These are phyloP conservation scores for Pichia pseudocactophila DNA, from an alignment of 805 yeast species.

Conservation along the genomic window DNA sequence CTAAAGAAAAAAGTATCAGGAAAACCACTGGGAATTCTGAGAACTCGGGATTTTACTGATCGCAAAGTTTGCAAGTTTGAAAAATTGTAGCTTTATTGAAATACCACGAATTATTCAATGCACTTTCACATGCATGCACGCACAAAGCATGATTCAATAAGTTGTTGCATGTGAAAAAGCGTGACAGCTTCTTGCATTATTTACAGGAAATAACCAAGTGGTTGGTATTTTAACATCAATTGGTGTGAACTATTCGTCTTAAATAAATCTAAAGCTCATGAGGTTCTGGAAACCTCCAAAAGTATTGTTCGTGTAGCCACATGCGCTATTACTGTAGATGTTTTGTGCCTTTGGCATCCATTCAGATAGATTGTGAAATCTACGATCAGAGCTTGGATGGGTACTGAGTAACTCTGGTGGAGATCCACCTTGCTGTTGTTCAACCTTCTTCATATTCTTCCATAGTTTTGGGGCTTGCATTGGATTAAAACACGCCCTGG, in stretches of 20 bases:
- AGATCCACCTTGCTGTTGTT: slow-evolving; percentile 27
- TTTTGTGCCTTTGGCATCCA: slow-evolving; percentile 59
- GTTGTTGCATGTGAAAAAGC: too few species aligned
- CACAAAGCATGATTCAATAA: too few species aligned
- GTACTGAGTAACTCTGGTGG: slow-evolving; percentile 66
- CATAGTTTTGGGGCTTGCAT: slow-evolving; percentile 67
- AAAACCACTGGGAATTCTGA: too few species aligned
- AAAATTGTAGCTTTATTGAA: too few species aligned
- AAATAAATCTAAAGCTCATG: neutral
- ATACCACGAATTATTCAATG: too few species aligned
- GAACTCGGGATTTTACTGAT: too few species aligned
- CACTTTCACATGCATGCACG: too few species aligned
- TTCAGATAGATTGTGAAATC: slow-evolving; percentile 56
- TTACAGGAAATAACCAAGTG: too few species aligned
- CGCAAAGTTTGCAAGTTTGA: too few species aligned
- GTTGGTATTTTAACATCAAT: too few species aligned
- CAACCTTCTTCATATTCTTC: slow-evolving; percentile 64
- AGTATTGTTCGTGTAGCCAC: slow-evolving; percentile 16
- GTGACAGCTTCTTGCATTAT: too few species aligned
- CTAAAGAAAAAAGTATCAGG: neutral
- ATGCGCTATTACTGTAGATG: slow-evolving; percentile 34
- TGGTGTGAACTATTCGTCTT: too few species aligned
- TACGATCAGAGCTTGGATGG: slow-evolving; percentile 75
- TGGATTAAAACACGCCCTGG: slow-evolving; percentile 81
- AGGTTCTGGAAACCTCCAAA: neutral